Percentiles rank a stretch among this genome's conserved stretches.
Conservation (phyloP, 1,139 yeast species). For the Nakaseomyces nivariensis region DNA sequence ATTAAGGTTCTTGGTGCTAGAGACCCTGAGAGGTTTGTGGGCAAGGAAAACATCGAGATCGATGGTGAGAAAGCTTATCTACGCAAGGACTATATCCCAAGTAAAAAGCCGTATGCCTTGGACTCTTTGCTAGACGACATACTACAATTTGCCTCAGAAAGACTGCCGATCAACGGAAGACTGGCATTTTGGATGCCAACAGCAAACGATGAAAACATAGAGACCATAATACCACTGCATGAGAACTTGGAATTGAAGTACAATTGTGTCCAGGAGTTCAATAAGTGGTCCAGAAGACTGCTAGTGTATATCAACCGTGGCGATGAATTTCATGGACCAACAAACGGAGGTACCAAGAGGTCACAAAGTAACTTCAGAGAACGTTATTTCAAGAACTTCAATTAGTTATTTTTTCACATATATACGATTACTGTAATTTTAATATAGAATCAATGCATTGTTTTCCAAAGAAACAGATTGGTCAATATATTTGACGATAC, state of each 20-base stretch:
- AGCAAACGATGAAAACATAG: slow-evolving; percentile 73
- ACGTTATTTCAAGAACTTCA: slow-evolving; percentile 64
- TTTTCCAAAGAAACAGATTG: slow-evolving; percentile 59
- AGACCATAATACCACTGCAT: slow-evolving; percentile 72
- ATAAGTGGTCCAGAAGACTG: slow-evolving; percentile 85
- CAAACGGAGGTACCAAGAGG: slow-evolving; percentile 34
- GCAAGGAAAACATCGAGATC: slow-evolving; percentile 59
- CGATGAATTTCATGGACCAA: slow-evolving; percentile 46
- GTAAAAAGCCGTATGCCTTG: slow-evolving; percentile 83
- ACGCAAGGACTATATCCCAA: slow-evolving; percentile 78
- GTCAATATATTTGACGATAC: slow-evolving; percentile 51
- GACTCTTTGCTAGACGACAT: slow-evolving; percentile 70
- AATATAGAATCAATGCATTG: slow-evolving; percentile 41
- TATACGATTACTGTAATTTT: background rate
- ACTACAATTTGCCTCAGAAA: slow-evolving; percentile 56
- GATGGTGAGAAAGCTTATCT: slow-evolving; percentile 73
- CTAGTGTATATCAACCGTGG: slow-evolving; percentile 71
- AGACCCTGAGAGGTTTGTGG: slow-evolving; percentile 45
- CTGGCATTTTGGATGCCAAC: slow-evolving; percentile 98
- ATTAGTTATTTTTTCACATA: background rate
- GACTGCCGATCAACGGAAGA: slow-evolving; percentile 67
- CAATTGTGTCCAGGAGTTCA: slow-evolving; percentile 77
- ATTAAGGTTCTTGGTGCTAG: slow-evolving; percentile 85
- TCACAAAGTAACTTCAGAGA: slow-evolving; percentile 53
- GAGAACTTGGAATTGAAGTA: slow-evolving; percentile 58